Evolutionary conservation across 2,329 filamentous ascomycete genomes (phyloP), one percentile per base, ranked within the genome.

Genomic region (Nemania abortiva): DNA sequence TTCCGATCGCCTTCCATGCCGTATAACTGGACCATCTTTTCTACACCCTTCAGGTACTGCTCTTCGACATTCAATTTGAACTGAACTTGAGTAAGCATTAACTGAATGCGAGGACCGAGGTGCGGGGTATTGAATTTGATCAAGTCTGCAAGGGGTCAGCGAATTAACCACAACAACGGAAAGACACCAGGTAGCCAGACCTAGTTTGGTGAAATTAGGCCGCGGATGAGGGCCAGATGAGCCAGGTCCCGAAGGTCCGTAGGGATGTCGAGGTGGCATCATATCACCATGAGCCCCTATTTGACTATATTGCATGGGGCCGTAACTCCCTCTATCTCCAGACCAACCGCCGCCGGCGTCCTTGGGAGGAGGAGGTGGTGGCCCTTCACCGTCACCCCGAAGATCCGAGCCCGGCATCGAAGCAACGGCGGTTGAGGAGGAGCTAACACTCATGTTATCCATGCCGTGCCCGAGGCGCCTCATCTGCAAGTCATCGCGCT

Each of bases 1-100:
- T 97, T 98, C 75, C 95, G 91, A 79, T 99, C 96, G 34, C 96
- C 95, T 81, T 98, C 96, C 88, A 98, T 96, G 79, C 96, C 91
- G 79, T 99, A 99, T 42, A 99, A 86, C 80, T 96, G 94, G 55
- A 98, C 93, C 96, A 99, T 98, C 85, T 99, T 99, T 82, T 99
- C 96, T 75, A 99, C 96, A 70, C 96, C 96, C 78, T 97, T 97
- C 74, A 98, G 94, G 82, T 99, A 99, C 82, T 99, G 96, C 80
- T 98, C 97, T 81, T 99, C 96, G 31, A 99, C 96, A 74, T 96
- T 97, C 70, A 99, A 88, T 84, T 99, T 99, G 85, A 99, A 99
- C 82, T 98, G 94, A 72, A 99, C 91, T 81, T 99, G 96, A 56
- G 96, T 97, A 78, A 99, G 86, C 96, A 99, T 99, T 77, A 98